Evolutionary conservation across 805 yeast species (phyloP), one percentile per base, ranked within the genome.

Genomic region (Saccharomycopsis vini): DNA sequence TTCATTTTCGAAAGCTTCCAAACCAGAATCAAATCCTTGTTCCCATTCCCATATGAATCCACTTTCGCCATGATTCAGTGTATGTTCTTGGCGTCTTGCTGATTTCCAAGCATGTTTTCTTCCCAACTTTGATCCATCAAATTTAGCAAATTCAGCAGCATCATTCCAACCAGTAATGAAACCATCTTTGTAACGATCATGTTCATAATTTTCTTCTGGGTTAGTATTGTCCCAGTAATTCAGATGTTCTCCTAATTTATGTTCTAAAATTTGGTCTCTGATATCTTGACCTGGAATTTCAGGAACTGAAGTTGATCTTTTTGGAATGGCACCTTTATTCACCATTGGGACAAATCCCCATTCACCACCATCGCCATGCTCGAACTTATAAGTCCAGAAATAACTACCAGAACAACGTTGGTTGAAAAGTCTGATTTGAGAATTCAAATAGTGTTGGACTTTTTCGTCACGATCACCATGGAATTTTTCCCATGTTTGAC

Each of bases 381-480:
- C 75, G 57, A 89, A 89, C 62, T 87, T 86, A 60, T 65, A 83
- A 2, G 95, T 84, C 97, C 97, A 90, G 62, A 92, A 90, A 61
- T 72, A 89, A 46, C 75, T 70, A 0, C 97, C 97, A 45, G 77
- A 72, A 1, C 90, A 80, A 29, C 81, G 62, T 31, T 71, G 53
- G 4, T 59, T 56, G 55, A 83, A 74, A 4, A 73, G 50, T 2
- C 62, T 55, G 4, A 61, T 51, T 58, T 86, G 79, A n/a, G 58
- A 60, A 16, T 65, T 65, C 9, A 95, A 95, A 56, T 67, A 89
- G 40, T 72, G 62, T 30, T 59, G 61, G 10, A 81, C 87, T n/a
- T 72, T 62, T 20, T 71, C 67, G 39, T 68, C 74, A 28, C 95
- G 69, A 33, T 67, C 65, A 30, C 66, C 66, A 35, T 68, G 62